These are phyloP conservation scores for Rhizophagus prolifer DNA, from an alignment of 192 early-diverging fungal genomes.

Conservation along the genomic window DNA sequence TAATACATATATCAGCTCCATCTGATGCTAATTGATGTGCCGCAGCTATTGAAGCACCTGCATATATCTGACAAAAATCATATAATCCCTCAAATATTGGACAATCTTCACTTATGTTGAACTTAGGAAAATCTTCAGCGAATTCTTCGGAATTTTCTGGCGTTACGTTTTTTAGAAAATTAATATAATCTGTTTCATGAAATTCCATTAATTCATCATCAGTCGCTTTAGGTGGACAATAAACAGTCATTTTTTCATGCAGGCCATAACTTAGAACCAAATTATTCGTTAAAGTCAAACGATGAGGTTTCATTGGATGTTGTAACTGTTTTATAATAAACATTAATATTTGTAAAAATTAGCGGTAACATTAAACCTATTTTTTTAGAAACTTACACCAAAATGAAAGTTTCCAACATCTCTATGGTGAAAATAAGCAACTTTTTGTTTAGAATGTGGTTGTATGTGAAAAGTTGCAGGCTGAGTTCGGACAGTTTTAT, in stretches of 20 bases:
- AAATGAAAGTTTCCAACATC: conserved; percentile 82
- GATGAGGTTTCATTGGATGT: conserved; percentile 91
- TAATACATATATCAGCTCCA: conserved; percentile 88
- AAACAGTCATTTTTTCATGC: conserved; percentile 86
- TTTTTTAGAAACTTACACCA: conserved; percentile 46
- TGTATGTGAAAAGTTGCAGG: conserved; percentile 19
- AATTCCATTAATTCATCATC: conserved; percentile 90
- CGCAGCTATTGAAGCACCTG: conserved; percentile 93
- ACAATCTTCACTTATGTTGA: conserved; percentile 97
- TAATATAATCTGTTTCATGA: conserved; percentile 94
- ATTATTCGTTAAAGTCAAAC: conserved; percentile 92
- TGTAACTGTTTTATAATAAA: conserved; percentile 41
- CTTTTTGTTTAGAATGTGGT: conserved; percentile 61
- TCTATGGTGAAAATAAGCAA: conserved; percentile 76
- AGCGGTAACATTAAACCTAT: background rate
- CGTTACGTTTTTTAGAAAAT: conserved; percentile 87
- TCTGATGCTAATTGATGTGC: conserved; percentile 79
- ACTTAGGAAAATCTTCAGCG: conserved; percentile 58
- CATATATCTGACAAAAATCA: conserved; percentile 90
- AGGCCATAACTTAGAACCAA: conserved; percentile 91
- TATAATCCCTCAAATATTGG: conserved; percentile 97
- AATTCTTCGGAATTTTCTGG: conserved; percentile 67
- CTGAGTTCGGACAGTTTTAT: background rate
- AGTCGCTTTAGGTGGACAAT: conserved; percentile 82
- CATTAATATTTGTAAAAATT: background rate